phyloP scores from a whole-genome alignment of 2,329 filamentous ascomycete species.

The Xylariaceae sp. region DNA sequence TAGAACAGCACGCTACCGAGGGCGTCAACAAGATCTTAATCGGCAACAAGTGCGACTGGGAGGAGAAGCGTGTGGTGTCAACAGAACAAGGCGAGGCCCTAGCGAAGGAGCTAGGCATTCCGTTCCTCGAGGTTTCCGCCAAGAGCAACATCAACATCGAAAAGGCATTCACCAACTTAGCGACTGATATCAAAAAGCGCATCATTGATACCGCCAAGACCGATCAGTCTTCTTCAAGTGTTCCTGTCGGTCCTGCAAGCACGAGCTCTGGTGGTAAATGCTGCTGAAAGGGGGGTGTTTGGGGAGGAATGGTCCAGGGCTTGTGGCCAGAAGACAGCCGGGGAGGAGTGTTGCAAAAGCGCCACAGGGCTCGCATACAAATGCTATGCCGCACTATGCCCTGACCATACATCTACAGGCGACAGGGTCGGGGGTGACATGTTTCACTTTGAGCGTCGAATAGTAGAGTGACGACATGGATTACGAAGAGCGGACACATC shows the following conservation, averaged over 20 bases:
- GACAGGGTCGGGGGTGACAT: constrained; percentile 8
- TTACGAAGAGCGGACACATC: constrained; percentile 6
- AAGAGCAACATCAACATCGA: constrained; percentile 99
- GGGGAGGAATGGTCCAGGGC: constrained; percentile 8
- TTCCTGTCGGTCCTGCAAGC: constrained; percentile 60
- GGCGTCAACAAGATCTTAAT: constrained; percentile 99
- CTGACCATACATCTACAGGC: constrained; percentile 2
- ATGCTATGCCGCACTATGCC: constrained; percentile 7
- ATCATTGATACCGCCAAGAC: constrained; percentile 87
- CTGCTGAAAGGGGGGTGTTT: constrained; percentile 51
- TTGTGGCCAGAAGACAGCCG: constrained; percentile 2
- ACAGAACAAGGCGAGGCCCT: constrained; percentile 90
- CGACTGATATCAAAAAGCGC: constrained; percentile 95
- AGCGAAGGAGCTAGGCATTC: constrained; percentile 92
- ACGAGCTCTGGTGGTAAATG: constrained; percentile 62
- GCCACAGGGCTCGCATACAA: constrained; percentile 3
- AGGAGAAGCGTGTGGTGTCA: constrained; percentile 93
- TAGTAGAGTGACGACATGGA: constrained; percentile 11
- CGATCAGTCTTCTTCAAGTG: constrained; percentile 56
- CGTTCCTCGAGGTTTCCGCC: constrained; percentile 96
- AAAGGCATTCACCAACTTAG: constrained; percentile 94
- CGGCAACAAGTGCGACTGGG: constrained; percentile 99
- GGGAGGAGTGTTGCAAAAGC: constrained; percentile 2
- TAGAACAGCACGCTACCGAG: constrained; percentile 95
- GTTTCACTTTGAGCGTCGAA: constrained; percentile 9